A percentile compares a stretch with the other conserved stretches of the same genome.
phyloP scores from a whole-genome alignment of 768 basidiomycete species.

The Hydnomerulius pinastri region DNA sequence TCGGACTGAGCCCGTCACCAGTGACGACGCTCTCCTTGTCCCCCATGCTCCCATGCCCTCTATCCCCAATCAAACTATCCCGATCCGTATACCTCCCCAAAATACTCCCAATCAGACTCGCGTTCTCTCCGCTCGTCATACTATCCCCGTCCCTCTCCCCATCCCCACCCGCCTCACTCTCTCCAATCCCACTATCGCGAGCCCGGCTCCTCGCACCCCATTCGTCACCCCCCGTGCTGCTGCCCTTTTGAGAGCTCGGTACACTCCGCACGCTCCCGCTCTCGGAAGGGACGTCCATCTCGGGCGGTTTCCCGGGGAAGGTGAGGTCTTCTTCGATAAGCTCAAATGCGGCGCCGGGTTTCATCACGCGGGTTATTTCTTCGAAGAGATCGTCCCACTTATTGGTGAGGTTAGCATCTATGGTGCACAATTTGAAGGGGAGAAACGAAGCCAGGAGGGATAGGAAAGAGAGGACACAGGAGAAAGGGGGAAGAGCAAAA shows the following conservation, averaged over 20 bases:
- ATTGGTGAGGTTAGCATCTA: background rate
- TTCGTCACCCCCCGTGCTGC: background rate
- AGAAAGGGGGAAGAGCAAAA: too few relatives aligned
- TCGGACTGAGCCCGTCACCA: background rate
- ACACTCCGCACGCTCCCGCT: background rate
- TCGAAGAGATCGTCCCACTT: slow-evolving; percentile 70
- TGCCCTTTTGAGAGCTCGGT: background rate
- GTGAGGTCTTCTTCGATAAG: slow-evolving; percentile 75
- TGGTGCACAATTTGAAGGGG: too few relatives aligned
- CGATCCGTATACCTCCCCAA: background rate
- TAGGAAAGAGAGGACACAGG: too few relatives aligned
- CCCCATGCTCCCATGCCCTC: background rate
- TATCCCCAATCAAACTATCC: background rate
- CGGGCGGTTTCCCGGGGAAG: slow-evolving; percentile 55
- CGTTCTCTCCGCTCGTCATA: background rate
- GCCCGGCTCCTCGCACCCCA: background rate
- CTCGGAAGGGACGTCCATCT: background rate
- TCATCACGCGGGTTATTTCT: slow-evolving; percentile 72
- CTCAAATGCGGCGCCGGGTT: slow-evolving; percentile 74
- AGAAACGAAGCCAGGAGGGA: too few relatives aligned
- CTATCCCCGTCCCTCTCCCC: background rate
- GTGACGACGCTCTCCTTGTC: background rate
- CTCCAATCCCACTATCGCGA: background rate
- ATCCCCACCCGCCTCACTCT: background rate
- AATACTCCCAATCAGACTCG: background rate